A percentile compares a stretch with the other conserved stretches of the same genome.
Conservation (phyloP, 805 yeast genomes). For the Ogataea naganishii region DNA sequence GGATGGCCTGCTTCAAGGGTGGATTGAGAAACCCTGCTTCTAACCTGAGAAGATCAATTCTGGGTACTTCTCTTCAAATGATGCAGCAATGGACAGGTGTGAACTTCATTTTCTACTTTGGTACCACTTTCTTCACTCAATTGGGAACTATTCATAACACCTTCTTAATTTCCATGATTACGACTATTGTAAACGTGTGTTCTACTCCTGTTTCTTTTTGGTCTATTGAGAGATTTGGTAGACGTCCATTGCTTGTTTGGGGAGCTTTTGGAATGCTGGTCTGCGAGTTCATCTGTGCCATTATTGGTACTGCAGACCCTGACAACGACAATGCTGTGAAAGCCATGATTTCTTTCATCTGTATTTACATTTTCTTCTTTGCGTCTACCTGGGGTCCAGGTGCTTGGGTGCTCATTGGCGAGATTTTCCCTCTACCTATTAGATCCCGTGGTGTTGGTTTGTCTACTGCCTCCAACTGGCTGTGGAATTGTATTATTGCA, state of each 20-base stretch:
- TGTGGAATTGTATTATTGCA: constrained; percentile 70
- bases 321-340: constrained; percentile 18
- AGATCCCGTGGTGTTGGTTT: constrained; percentile 68
- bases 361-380: constrained; percentile 63
- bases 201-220: constrained; percentile 49
- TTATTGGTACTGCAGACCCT: constrained; percentile 24
- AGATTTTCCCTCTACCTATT: constrained; percentile 60
- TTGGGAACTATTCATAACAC: constrained; percentile 37
- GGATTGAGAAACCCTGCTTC: constrained; percentile 26
- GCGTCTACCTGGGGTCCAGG: constrained; percentile 84
- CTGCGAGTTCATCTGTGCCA: constrained; percentile 53
- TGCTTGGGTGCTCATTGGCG: constrained; percentile 60
- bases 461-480: constrained; percentile 73
- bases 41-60: constrained; percentile 33
- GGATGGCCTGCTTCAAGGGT: constrained; percentile 38
- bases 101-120: constrained; percentile 68
- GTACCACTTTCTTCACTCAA: constrained; percentile 56
- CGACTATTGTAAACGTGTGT: constrained; percentile 43
- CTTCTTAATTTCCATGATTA: constrained; percentile 43
- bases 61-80: constrained; percentile 35
- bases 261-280: constrained; percentile 42
- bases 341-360: constrained; percentile 34
- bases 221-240: constrained; percentile 52
- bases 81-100: constrained; percentile 75
- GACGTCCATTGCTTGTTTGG: constrained; percentile 36